Evolutionary conservation across 768 basidiomycete genomes (phyloP).

Genomic region (Suillus subluteus): DNA sequence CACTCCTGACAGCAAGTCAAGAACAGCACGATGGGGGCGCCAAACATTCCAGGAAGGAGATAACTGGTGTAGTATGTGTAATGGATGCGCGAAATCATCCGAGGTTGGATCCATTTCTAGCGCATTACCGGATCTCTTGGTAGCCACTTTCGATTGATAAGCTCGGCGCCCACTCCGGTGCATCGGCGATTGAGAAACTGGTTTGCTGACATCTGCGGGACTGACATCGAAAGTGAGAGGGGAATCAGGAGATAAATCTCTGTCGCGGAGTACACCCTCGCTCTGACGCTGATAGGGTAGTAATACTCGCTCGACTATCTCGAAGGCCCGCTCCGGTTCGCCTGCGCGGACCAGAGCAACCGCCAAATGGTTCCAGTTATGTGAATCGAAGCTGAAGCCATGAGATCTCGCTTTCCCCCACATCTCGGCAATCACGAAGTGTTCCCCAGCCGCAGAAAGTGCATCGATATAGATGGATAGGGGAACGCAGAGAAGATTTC

Average conservation of each 20-base stretch:
- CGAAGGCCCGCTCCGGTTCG: constrained; percentile 82
- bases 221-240: constrained; percentile 44
- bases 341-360: constrained; percentile 80
- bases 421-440: constrained; percentile 58
- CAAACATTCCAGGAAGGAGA: constrained; percentile 68
- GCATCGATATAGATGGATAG: constrained; percentile 83
- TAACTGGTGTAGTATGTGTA: constrained; percentile 64
- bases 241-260: constrained; percentile 39
- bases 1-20: constrained; percentile 50
- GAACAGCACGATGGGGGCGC: constrained; percentile 59
- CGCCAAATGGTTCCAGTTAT: constrained; percentile 90
- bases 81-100: constrained; percentile 58
- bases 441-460: constrained; percentile 64
- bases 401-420: constrained; percentile 68
- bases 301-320: constrained; percentile 78
- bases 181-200: constrained; percentile 35
- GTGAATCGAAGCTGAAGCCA: constrained; percentile 81
- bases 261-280: constrained; percentile 20
- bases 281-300: constrained; percentile 53
- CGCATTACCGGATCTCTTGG: constrained; percentile 16
- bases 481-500: constrained; percentile 72
- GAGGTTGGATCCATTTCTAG: constrained; percentile 22
- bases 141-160: constrained; percentile 24
- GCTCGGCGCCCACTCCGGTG: constrained; percentile 31
- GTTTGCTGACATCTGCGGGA: constrained; percentile 26